Evolutionary conservation across 331 rosid species (phyloP), one percentile per base, ranked within the genome.

Genomic region (Malus hybrid): DNA sequence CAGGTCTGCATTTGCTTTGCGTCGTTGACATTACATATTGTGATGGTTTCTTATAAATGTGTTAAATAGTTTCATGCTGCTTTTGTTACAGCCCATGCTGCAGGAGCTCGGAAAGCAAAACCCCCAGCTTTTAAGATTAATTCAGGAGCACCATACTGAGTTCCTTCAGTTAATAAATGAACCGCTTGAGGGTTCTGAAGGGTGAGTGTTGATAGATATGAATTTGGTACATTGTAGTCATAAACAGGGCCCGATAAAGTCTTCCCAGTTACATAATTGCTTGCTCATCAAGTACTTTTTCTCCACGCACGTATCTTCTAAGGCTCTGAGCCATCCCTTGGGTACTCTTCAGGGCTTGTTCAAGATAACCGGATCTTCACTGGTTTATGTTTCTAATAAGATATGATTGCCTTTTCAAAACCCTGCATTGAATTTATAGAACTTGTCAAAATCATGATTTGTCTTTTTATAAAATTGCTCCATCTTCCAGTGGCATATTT

Each of bases 51-150:
- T 79, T 63, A 73, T 48, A 42, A 14, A 27, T 73, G 63, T 48
- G 63, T 63, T 77, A 67, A 56, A 77, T 67, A 27, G 33, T 34
- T 28, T 69, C 60, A n/a, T 69, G 68, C 68, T 80, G 77, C 69
- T 63, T 71, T 64, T 78, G 64, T 82, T 79, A 78, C 94, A 93
- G 97, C 94, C 97, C 72, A 92, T 93, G 90, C 96, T 93, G 80
- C 98, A 87, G 75, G 98, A 93, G 83, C 98, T 93, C 13, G 98
- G 98, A 70, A 89, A 90, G 88, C 98, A 93, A 80, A 93, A 93
- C 74, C 96, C 96, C 57, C 77, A 85, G 81, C 98, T 93, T 77
- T 76, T 93, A 68, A 85, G 93, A 84, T 75, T 90, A 34, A 93
- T 93, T 74, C 95, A 90, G 80, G 96, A 93, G 71, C 90, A 93